These are phyloP conservation scores for Phycomyces nitens DNA, from an alignment of 192 early-diverging fungal species.

Conservation along the genomic window DNA sequence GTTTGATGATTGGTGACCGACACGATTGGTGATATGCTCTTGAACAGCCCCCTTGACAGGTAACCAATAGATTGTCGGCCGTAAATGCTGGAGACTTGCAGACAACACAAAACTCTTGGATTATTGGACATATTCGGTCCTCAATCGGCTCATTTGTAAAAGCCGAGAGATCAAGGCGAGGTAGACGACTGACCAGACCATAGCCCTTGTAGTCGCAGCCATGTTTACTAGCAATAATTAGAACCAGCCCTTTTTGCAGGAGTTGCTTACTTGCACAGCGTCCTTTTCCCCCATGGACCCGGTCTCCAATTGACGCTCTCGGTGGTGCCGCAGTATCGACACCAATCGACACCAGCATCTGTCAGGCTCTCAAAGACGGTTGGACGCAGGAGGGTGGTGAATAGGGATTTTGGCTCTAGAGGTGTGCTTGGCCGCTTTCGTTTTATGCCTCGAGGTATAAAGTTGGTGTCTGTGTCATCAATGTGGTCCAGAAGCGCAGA, in stretches of 20 bases:
- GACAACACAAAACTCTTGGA: conserved; percentile 22
- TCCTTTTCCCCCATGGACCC: conserved; percentile 91
- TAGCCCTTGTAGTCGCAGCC: conserved; percentile 32
- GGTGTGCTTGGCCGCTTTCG: not conserved
- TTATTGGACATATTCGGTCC: conserved; percentile 14
- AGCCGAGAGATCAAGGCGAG: conserved; percentile 22
- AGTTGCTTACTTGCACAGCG: conserved; percentile 76
- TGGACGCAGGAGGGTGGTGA: not conserved
- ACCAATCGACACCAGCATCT: conserved; percentile 63
- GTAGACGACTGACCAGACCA: conserved; percentile 20
- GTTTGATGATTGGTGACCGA: not conserved
- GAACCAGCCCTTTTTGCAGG: not conserved
- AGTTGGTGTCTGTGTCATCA: too few species aligned
- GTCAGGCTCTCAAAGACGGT: conserved; percentile 20
- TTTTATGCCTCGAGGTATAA: too few species aligned
- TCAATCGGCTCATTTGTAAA: conserved; percentile 16
- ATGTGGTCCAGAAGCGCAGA: not conserved
- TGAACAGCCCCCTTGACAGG: conserved; percentile 22
- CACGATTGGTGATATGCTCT: conserved; percentile 21
- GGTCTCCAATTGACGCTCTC: conserved; percentile 85
- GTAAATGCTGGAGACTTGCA: conserved; percentile 9
- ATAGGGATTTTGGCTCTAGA: not conserved
- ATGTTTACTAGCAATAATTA: conserved; percentile 17
- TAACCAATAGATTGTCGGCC: not conserved
- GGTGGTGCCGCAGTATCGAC: conserved; percentile 88